Evolutionary conservation across 2,329 filamentous ascomycete species (phyloP), one percentile per base, ranked within the genome.

Genomic region (Diplodia scrobiculata): DNA sequence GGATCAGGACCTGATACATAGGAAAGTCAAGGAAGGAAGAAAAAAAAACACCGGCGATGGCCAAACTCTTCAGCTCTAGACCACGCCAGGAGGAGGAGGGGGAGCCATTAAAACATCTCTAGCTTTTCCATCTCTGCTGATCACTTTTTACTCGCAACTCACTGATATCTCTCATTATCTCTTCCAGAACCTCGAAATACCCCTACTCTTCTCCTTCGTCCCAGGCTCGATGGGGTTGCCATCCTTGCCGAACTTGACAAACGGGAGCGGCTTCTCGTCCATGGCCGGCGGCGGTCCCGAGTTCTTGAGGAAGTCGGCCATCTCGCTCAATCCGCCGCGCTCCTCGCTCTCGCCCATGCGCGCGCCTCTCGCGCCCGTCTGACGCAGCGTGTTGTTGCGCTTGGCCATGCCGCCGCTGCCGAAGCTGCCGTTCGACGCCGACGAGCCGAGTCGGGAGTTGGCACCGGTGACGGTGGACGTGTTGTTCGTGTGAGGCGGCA

Each of bases 261-360:
- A 66, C 14, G 65, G 65, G 41, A 66, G 14, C 5, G 65, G 55
- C 29, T 63, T 59, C n/a, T 51, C 58, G 17, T 58, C 53, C 7
- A 53, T 45, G 1, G 36, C 21, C 45, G 76, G 74, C 2, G 75
- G 75, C 0, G 79, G 79, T 0, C 77, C 79, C 0, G 76, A 79
- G 34, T 75, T 77, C 36, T 74, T 74, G 47, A 82, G 67, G 68
- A 81, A 82, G 63, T 81, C 79, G 2, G 79, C 79, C 36, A 81
- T 71, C 65, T 81, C 79, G 47, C 74, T 76, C 2, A 66, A 14
- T 1, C 54, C 66, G 5, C 62, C 62, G 4, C 54, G 47, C 29
- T 65, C 62, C 32, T 66, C 60, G 6, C 58, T 7, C 25, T 47
- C 32, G n/a, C 38, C 60, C 27, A 54, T 34, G 19, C 62, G 54